Conservation (phyloP, 352 stramenopile species). For the Nothophytophthora sp. region DNA sequence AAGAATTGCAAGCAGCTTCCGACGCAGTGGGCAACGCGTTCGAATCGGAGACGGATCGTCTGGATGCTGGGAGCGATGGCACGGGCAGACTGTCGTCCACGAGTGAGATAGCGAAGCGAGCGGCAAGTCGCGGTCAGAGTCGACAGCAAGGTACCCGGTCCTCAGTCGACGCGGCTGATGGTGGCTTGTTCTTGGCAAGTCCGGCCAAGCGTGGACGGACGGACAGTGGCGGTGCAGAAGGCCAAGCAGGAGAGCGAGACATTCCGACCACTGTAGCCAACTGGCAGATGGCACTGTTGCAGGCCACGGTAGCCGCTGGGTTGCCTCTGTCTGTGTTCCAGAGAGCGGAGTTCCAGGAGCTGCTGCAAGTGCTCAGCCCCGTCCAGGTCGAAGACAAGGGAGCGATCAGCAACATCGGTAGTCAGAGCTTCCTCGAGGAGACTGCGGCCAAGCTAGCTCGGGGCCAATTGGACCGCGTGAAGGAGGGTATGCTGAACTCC, state of each 20-base stretch:
- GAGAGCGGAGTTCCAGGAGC: constrained; percentile 40
- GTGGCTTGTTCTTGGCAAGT: constrained; percentile 4
- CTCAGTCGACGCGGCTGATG: not conserved
- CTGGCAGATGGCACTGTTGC: constrained; percentile 30
- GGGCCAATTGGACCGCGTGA: constrained; percentile 72
- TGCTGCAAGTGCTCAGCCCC: constrained; percentile 34
- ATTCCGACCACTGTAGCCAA: too few species aligned
- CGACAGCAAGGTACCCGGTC: constrained; percentile 4
- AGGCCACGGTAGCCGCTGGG: constrained; percentile 34
- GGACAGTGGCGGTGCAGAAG: constrained; percentile 1
- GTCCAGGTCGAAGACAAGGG: constrained; percentile 1
- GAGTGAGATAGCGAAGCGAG: too few species aligned
- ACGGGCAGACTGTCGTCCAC: too few species aligned
- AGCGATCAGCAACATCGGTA: constrained; percentile 22
- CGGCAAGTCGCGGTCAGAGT: too few species aligned
- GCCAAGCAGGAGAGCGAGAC: constrained; percentile 11
- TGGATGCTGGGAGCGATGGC: too few species aligned
- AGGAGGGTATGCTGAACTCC: constrained; percentile 82
- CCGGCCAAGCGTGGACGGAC: constrained; percentile 17
- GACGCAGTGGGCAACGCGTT: too few species aligned
- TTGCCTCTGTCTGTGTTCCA: constrained; percentile 42
- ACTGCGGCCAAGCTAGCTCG: constrained; percentile 34
- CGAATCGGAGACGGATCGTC: too few species aligned
- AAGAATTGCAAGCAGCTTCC: too few species aligned
- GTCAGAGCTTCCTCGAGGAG: constrained; percentile 39